phyloP scores from a whole-genome alignment of 2,329 filamentous ascomycete genomes.

The Venturia pyrina region DNA sequence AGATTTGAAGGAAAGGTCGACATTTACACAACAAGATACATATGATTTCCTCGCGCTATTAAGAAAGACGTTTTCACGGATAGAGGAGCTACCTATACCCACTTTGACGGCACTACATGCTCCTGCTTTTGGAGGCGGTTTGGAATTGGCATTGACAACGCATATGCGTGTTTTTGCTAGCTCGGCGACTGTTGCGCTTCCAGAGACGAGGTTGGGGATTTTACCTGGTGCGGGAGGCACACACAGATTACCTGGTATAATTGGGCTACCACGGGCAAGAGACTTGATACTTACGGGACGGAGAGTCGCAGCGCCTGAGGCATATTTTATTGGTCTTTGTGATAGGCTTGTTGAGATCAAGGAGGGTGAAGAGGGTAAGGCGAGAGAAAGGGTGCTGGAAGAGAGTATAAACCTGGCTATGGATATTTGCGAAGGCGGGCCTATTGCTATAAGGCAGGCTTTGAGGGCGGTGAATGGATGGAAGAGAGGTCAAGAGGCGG shows the following conservation, averaged over 20 bases:
- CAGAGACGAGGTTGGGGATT: constrained; percentile 87
- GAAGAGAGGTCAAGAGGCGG: constrained; percentile 58
- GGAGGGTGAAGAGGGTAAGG: constrained; percentile 43
- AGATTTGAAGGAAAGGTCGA: constrained; percentile 74
- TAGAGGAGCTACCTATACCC: constrained; percentile 71
- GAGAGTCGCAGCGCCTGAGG: constrained; percentile 71
- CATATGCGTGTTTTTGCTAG: constrained; percentile 81
- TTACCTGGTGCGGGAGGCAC: constrained; percentile 92
- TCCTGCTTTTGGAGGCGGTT: constrained; percentile 79
- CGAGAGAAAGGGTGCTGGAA: constrained; percentile 58
- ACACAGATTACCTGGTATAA: constrained; percentile 70
- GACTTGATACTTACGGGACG: constrained; percentile 86
- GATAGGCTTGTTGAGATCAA: constrained; percentile 81
- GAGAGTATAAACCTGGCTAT: constrained; percentile 69
- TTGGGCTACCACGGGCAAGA: constrained; percentile 72
- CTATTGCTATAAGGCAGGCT: constrained; percentile 69
- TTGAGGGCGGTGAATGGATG: constrained; percentile 66
- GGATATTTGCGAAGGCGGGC: constrained; percentile 84
- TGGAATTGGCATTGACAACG: constrained; percentile 84
- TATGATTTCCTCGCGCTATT: constrained; percentile 67
- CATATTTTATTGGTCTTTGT: constrained; percentile 83
- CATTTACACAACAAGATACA: constrained; percentile 69
- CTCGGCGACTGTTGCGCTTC: constrained; percentile 68
- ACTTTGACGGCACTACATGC: constrained; percentile 84
- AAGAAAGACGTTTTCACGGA: constrained; percentile 61